phyloP scores from a whole-genome alignment of 2,329 filamentous ascomycete species.

The Nakataea oryzae region DNA sequence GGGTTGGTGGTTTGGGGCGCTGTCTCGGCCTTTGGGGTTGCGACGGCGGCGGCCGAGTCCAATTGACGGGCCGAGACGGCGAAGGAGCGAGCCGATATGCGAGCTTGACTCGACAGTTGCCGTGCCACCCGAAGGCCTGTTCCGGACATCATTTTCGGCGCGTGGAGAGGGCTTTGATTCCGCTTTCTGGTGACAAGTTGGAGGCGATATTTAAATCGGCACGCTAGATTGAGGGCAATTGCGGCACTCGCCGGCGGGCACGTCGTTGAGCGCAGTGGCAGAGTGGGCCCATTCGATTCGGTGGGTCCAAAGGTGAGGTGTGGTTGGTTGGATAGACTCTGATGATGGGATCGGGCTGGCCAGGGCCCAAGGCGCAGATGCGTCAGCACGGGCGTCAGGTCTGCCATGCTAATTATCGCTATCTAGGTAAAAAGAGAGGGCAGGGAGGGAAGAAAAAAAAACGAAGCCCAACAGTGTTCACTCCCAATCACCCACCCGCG shows the following conservation, averaged over 20 bases:
- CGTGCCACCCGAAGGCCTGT: conserved; percentile 27
- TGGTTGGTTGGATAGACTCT: not conserved
- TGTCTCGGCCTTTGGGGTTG: conserved; percentile 27
- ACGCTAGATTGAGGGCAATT: not conserved
- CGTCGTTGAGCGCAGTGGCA: not conserved
- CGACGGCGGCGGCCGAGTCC: conserved; percentile 27
- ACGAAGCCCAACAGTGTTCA: not conserved
- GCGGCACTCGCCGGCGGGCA: not conserved
- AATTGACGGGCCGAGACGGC: conserved; percentile 34
- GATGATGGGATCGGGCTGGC: no score
- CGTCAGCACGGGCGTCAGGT: no score
- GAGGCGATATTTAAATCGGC: not conserved
- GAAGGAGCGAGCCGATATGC: conserved; percentile 35
- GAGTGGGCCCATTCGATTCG: not conserved
- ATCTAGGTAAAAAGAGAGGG: not conserved
- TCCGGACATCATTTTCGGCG: conserved; percentile 34
- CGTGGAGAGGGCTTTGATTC: conserved; percentile 5
- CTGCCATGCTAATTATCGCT: not conserved
- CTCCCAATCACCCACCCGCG: no score
- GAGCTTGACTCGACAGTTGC: conserved; percentile 31
- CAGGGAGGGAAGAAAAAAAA: conserved; percentile 2
- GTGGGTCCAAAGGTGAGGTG: not conserved
- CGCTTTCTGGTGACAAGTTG: not conserved
- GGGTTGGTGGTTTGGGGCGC: conserved; percentile 33
- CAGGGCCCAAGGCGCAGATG: no score